These are phyloP conservation scores for Cutaneotrichosporon sp. DNA, from an alignment of 1,284 basidiomycete genomes.

Conservation along the genomic window DNA sequence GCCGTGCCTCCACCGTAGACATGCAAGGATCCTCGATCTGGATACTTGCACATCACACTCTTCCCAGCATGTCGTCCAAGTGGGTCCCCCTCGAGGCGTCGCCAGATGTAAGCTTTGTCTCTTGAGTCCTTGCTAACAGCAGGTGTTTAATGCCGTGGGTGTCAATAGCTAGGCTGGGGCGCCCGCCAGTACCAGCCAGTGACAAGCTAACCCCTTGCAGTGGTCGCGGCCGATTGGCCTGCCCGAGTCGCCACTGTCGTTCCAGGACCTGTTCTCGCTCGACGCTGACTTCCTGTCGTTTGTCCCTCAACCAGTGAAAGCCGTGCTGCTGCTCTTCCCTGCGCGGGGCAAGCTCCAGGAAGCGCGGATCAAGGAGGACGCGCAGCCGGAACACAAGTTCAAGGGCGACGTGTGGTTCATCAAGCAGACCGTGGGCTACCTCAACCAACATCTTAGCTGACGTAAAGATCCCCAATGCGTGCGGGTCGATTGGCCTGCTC, in stretches of 20 bases:
- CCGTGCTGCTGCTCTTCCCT: constrained; percentile 77
- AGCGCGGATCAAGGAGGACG: constrained; percentile 53
- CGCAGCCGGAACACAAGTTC: constrained; percentile 24
- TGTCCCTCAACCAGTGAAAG: constrained; percentile 67
- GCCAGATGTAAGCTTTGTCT: constrained; percentile 56
- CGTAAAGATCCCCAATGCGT: constrained; percentile 74
- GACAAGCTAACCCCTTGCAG: constrained; percentile 50
- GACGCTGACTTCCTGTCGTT: constrained; percentile 69
- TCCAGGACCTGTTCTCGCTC: constrained; percentile 75
- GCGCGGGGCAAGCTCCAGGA: constrained; percentile 55
- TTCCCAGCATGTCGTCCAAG: constrained; percentile 29
- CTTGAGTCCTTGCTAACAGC: not conserved
- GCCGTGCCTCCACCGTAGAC: not conserved
- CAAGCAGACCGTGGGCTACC: constrained; percentile 49
- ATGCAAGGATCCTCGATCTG: not conserved
- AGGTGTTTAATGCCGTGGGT: constrained; percentile 48
- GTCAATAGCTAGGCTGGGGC: too few relatives aligned
- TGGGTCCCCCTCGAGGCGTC: constrained; percentile 76
- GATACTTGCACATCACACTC: not conserved
- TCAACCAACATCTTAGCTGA: not conserved
- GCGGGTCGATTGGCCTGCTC: constrained; percentile 80
- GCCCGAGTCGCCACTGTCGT: constrained; percentile 55
- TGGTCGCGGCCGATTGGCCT: constrained; percentile 74
- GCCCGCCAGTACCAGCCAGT: too few relatives aligned
- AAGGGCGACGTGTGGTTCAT: constrained; percentile 47